Evolutionary conservation across 176 grass and related monocot species (phyloP), one percentile per base, ranked within the genome.

Genomic region (Eragrostis curvula): DNA sequence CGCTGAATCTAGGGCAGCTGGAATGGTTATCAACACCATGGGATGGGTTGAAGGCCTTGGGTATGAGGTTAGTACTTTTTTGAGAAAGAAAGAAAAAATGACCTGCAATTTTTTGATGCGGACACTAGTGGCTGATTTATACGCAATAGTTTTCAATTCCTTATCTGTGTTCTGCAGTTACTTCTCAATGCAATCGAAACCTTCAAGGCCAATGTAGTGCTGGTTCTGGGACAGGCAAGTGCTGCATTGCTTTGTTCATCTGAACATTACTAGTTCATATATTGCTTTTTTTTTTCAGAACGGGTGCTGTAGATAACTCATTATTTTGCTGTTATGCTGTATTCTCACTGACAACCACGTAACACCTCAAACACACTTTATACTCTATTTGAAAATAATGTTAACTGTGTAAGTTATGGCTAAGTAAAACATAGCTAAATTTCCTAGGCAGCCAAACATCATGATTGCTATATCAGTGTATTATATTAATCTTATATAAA

Each of bases 21-120:
- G 96, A 80, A 93, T 98, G 92, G 69, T 98, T 58, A 93, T 98
- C 65, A 98, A 98, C 51, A 93, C 90, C 30, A 98, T 98, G 90
- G 96, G 96, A n/a, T 98, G 96, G 96, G 96, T 98, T 74, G 96
- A 98, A 95, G 93, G 93, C 45, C 92, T 98, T 85, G 96, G 96
- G 25, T 95, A 93, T 24, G 92, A 95, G 90, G 96, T 98, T 77
- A 78, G 39, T 78, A 32, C 12, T 82, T 73, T 6, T 77, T 63
- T 82, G 41, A 28, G 24, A 25, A 61, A 61, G 58, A 61, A 68
- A 24, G 23, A 39, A 60, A 36, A 36, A 36, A 2, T 36, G 32
- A 36, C 32, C 32, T 2, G 32, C 32, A 36, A 36, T 61, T 57
- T 85, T 71, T 71, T 0, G 5, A 24, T 56, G n/a, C 36, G 9